These are phyloP conservation scores for Bipolaris cookei DNA, from an alignment of 2,329 filamentous ascomycete species.

Conservation along the genomic window DNA sequence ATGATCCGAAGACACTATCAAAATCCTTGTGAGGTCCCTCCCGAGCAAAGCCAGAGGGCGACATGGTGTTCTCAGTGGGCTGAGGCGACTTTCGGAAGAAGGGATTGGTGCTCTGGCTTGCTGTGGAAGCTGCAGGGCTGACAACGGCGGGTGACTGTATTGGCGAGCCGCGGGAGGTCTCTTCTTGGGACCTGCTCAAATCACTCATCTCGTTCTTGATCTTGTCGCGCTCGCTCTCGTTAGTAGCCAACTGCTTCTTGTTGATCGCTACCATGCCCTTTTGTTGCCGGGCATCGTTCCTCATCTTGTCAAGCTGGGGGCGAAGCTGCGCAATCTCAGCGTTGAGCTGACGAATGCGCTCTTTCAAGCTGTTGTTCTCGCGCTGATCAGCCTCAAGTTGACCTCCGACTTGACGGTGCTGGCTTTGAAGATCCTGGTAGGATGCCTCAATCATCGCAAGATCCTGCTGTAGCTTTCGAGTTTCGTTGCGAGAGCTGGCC, in stretches of 20 bases:
- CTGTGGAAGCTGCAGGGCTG: slow-evolving; percentile 68
- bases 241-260: slow-evolving; percentile 93
- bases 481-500: slow-evolving; percentile 75
- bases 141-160: slow-evolving; percentile 58
- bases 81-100: slow-evolving; percentile 78
- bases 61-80: slow-evolving; percentile 58
- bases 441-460: slow-evolving; percentile 81
- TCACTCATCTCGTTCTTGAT: slow-evolving; percentile 79
- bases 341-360: slow-evolving; percentile 84
- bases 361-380: slow-evolving; percentile 84
- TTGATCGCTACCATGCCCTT: slow-evolving; percentile 97
- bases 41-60: slow-evolving; percentile 56
- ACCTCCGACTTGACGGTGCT: slow-evolving; percentile 77
- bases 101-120: slow-evolving; percentile 83
- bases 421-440: slow-evolving; percentile 79
- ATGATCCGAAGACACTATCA: slow-evolving; percentile 83
- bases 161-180: slow-evolving; percentile 47
- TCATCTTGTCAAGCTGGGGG: slow-evolving; percentile 90
- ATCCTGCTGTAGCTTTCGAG: slow-evolving; percentile 82
- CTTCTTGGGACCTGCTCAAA: slow-evolving; percentile 68
- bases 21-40: slow-evolving; percentile 61
- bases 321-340: slow-evolving; percentile 82
- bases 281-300: slow-evolving; percentile 89
- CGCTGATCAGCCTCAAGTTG: slow-evolving; percentile 85
- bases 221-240: slow-evolving; percentile 87